A percentile compares a stretch with the other conserved stretches of the same genome.
Conservation (phyloP, 768 basidiomycete genomes). For the Epithele typhae region DNA sequence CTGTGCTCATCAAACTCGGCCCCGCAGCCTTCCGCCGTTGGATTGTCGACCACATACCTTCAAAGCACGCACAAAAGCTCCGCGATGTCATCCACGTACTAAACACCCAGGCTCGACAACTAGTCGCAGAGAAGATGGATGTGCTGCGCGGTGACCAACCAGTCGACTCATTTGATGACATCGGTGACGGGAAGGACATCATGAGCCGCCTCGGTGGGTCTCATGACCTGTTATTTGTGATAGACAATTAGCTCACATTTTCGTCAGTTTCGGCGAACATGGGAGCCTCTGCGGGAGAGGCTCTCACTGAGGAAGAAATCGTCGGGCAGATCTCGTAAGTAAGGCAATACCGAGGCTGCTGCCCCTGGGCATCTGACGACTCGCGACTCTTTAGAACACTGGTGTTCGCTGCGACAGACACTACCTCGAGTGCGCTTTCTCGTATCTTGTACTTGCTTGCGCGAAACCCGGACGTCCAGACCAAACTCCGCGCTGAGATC, state of each 20-base stretch:
- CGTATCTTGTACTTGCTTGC: conserved; percentile 18
- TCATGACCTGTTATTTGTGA: background rate
- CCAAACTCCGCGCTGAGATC: conserved; percentile 24
- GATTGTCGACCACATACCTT: background rate
- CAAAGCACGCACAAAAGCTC: background rate
- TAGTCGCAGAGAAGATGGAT: conserved; percentile 35
- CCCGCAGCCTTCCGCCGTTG: background rate
- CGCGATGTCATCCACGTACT: background rate
- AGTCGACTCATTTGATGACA: conserved; percentile 23
- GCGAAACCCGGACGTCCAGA: conserved; percentile 30
- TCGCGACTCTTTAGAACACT: conserved; percentile 7
- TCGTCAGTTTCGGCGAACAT: conserved; percentile 14
- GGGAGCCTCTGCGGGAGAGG: conserved; percentile 12
- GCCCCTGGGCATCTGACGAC: too few species aligned
- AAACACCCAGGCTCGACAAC: conserved; percentile 13
- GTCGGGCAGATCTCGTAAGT: conserved; percentile 27
- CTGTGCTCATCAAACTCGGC: background rate
- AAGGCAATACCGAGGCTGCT: too few species aligned
- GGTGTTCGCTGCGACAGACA: conserved; percentile 20
- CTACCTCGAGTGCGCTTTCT: conserved; percentile 19
- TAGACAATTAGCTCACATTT: background rate
- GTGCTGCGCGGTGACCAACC: conserved; percentile 21
- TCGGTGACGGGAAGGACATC: conserved; percentile 39
- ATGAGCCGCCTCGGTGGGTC: conserved; percentile 43
- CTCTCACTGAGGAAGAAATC: conserved; percentile 25